Evolutionary conservation across 1,139 yeast species (phyloP).

Genomic region (Candida anutae): DNA sequence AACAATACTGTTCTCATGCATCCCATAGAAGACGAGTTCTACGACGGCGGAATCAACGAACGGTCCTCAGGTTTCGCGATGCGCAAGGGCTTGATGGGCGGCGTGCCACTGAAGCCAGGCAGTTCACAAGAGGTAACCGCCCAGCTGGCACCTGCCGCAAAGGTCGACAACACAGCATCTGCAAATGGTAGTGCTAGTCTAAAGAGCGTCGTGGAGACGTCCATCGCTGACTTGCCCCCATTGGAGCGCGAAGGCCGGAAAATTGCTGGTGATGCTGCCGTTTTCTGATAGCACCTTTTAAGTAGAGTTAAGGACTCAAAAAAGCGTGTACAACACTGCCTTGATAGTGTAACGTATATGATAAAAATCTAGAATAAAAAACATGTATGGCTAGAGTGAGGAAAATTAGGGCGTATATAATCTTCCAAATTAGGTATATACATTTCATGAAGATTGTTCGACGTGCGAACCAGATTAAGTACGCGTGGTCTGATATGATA

Average conservation of each 20-base stretch:
- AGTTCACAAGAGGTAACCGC: constrained; percentile 1
- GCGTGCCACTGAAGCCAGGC: constrained; percentile 26
- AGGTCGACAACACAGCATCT: background rate
- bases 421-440: constrained; percentile 4
- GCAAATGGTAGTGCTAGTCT: background rate
- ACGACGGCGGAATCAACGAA: constrained; percentile 54
- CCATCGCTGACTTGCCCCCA: constrained; percentile 65
- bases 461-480: no score
- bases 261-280: constrained; percentile 3
- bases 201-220: constrained; percentile 23
- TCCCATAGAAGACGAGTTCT: constrained; percentile 87
- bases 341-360: no score
- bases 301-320: no score
- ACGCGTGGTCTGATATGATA: background rate
- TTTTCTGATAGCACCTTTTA: no score
- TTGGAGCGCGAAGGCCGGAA: constrained; percentile 77
- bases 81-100: constrained; percentile 85
- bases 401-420: constrained; percentile 1
- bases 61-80: constrained; percentile 82
- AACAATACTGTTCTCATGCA: constrained; percentile 79
- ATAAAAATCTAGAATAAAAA: no score
- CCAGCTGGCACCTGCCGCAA: background rate
- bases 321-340: no score
- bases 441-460: no score
- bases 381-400: background rate